Percentiles rank a stretch among this genome's conserved stretches.
Evolutionary conservation across 2,329 filamentous ascomycete genomes (phyloP).

Genomic region (Colletotrichum somersetense): DNA sequence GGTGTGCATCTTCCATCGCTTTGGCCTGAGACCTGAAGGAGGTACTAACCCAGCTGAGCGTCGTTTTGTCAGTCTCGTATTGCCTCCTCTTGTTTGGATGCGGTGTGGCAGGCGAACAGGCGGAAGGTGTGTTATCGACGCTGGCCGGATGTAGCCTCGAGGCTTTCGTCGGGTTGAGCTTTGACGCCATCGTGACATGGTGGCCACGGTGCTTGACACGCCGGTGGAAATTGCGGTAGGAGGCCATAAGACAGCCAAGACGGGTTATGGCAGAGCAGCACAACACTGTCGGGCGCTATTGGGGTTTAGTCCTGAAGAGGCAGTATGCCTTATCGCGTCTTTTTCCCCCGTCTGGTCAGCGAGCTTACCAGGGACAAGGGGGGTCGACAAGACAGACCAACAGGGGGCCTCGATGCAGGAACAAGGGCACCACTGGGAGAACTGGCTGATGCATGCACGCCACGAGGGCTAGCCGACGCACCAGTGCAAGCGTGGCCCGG

Average conservation of each 20-base stretch:
- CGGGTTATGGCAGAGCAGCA: slow-evolving; percentile 30
- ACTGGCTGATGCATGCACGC: slow-evolving; percentile 35
- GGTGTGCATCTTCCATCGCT: background rate
- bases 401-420: slow-evolving; percentile 38
- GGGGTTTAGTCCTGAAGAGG: slow-evolving; percentile 34
- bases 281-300: slow-evolving; percentile 5
- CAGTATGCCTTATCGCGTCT: slow-evolving; percentile 35
- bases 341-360: slow-evolving; percentile 11
- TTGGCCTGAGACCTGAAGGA: slow-evolving; percentile 23
- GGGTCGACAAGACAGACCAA: slow-evolving; percentile 2
- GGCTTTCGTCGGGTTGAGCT: slow-evolving; percentile 15
- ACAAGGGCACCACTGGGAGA: slow-evolving; percentile 37
- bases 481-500: slow-evolving; percentile 22
- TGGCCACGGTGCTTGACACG: slow-evolving; percentile 29
- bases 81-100: slow-evolving; percentile 15
- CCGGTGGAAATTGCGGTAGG: slow-evolving; percentile 39
- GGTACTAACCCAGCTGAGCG: slow-evolving; percentile 16
- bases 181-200: slow-evolving; percentile 36
- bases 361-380: slow-evolving; percentile 11
- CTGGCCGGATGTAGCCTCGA: slow-evolving; percentile 17
- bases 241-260: slow-evolving; percentile 30
- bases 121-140: slow-evolving; percentile 11
- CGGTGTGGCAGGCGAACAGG: slow-evolving; percentile 24
- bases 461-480: slow-evolving; percentile 25
- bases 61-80: slow-evolving; percentile 35